phyloP scores from a whole-genome alignment of 2,329 filamentous ascomycete species.

The Penicillium paneum region DNA sequence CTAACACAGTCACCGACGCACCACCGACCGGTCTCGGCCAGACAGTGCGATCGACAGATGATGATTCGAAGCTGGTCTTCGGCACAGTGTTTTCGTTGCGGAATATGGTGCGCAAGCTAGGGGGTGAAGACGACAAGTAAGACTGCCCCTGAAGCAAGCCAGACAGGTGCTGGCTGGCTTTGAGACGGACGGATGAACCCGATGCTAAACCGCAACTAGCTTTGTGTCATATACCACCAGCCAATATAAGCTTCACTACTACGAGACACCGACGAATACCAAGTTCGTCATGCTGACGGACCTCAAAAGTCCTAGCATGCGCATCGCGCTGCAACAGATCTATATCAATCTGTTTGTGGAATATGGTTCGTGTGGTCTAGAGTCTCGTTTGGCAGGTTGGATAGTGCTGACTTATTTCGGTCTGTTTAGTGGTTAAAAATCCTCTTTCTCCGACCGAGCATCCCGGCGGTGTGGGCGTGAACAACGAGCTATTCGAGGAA shows the following conservation, averaged over 20 bases:
- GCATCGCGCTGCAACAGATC: conserved; percentile 93
- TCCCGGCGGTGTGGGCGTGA: conserved; percentile 59
- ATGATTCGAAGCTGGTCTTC: conserved; percentile 96
- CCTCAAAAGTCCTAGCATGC: conserved; percentile 81
- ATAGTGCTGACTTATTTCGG: conserved; percentile 7
- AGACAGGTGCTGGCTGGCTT: background rate
- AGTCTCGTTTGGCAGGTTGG: background rate
- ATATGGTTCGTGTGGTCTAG: conserved; percentile 59
- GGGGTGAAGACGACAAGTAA: conserved; percentile 78
- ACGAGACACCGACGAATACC: conserved; percentile 92
- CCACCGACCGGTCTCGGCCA: conserved; percentile 34
- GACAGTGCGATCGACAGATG: conserved; percentile 56
- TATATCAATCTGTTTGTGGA: conserved; percentile 98
- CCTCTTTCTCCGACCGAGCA: conserved; percentile 61
- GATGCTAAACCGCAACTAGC: conserved; percentile 42
- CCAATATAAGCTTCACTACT: conserved; percentile 98
- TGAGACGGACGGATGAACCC: background rate
- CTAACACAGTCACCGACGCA: conserved; percentile 48
- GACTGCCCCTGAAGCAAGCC: conserved; percentile 10
- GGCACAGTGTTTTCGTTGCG: conserved; percentile 93
- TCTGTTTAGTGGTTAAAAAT: conserved; percentile 57
- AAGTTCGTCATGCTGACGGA: conserved; percentile 98
- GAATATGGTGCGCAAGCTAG: conserved; percentile 94
- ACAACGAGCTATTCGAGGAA: conserved; percentile 63
- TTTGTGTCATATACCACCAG: conserved; percentile 92